Evolutionary conservation across 2,329 filamentous ascomycete species (phyloP), one percentile per base, ranked within the genome.

Genomic region (Fusarium sp.): DNA sequence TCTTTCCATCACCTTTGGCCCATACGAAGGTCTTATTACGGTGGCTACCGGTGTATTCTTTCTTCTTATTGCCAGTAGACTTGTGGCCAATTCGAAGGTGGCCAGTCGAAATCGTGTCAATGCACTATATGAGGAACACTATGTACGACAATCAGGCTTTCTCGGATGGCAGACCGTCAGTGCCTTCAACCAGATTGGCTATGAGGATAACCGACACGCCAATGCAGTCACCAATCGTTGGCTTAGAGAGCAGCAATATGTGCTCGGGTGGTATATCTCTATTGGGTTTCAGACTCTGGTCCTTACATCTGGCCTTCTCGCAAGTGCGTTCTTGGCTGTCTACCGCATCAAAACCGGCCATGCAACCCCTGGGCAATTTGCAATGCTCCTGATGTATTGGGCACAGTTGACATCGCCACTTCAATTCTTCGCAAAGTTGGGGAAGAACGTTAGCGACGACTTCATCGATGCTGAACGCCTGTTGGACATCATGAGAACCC

Each of bases 361-460:
- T 55, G 86, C 88, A 7, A 87, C 87, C 8, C 83, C 91, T 14
- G 91, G 91, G 59, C 86, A 91, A 69, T 93, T 94, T 72, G 89
- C 92, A 59, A 88, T 90, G 80, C 83, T 94, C 18, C 81, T 93
- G 64, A 91, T 90, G 56, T 94, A 93, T 78, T 92, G 92, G 90
- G 86, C 87, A 20, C 91, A 93, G 75, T 83, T 94, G 40, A 91
- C 91, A 46, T 86, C 87, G 3, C 91, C 91, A 4, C 84, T 94
- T 56, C 90, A 90, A 70, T 93, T 92, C 78, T 93, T 94, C 75
- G 85, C 87, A 9, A 81, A 81, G 20, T 79, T 89, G 29, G 87
- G 88, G 9, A 87, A 86, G 73, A 85, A 79, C 51, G 83, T 90
- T 66, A 87, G 86, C 60, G 83, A 84, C 66, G 84, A 88, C 60